A percentile compares a stretch with the other conserved stretches of the same genome.
Evolutionary conservation across 2,329 filamentous ascomycete genomes (phyloP).

Genomic region (Fusarium anthophilum): DNA sequence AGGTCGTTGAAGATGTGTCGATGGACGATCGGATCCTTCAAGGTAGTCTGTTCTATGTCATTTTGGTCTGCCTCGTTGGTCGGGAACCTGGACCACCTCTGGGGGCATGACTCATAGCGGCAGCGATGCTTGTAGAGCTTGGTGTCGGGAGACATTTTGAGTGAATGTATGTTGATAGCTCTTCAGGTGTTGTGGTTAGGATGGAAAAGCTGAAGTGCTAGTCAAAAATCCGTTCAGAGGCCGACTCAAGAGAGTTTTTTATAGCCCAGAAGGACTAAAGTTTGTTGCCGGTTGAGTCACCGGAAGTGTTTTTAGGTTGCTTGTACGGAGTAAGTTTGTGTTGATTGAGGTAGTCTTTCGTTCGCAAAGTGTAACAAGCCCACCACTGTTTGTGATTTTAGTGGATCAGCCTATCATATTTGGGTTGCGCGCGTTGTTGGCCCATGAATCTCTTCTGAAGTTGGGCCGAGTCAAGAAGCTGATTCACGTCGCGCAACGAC

Average conservation of each 20-base stretch:
- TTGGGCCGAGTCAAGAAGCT: rapidly evolving
- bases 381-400: not conserved
- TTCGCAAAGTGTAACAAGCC: not conserved
- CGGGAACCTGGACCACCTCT: slow-evolving; percentile 8
- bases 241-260: not conserved
- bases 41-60: not conserved
- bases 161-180: not conserved
- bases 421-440: not conserved
- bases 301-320: not conserved
- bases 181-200: not conserved
- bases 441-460: no score
- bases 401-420: not conserved
- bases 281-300: not conserved
- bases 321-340: not conserved
- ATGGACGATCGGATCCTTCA: slow-evolving; percentile 5
- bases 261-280: rapidly evolving
- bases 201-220: not conserved
- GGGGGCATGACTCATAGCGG: rapidly evolving
- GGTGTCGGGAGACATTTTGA: not conserved
- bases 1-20: not conserved
- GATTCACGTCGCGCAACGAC: rapidly evolving
- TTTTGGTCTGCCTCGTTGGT: not conserved
- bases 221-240: not conserved
- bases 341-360: not conserved
- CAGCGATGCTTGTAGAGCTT: slow-evolving; percentile 12